Evolutionary conservation across 306 rosid species (phyloP), one percentile per base, ranked within the genome.

Genomic region (Gastrolobium bilobum): DNA sequence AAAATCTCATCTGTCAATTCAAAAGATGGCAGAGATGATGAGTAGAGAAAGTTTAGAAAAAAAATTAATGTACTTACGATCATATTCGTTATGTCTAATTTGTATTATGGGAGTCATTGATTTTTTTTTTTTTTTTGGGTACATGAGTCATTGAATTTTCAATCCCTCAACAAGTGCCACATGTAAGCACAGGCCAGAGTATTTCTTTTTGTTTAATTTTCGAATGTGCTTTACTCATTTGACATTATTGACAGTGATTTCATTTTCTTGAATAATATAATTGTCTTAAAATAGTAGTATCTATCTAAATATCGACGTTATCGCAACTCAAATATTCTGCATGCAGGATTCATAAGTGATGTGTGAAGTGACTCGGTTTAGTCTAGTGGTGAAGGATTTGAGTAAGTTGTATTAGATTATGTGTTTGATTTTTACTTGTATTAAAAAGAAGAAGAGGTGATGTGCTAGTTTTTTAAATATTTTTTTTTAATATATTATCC

Each of bases 1-100:
- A 81, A 63, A 2, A 29, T 57, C 46, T 48, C 75, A 30, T 66
- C 64, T 56, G 20, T 4, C 57, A 59, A 76, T 5, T 61, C 47
- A 9, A 44, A 46, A 67, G 59, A 35, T 61, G 50, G 54, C 10
- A 43, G 29, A 31, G 50, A 38, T 37, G 68, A 46, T 5, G 75
- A 43, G 14, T 29, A 63, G 2, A 37, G 10, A 6, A 31, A 54
- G 40, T 62, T 50, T 26, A 10, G 50, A 33, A 44, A 35, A 15
- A 43, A 15, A 43, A 50, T 20, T 37, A 20, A 77, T 33, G 26
- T 13, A 33, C 40, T 6, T 33, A 73, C 42, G 31, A 15, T 72
- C 3, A 3, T 4, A 13, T 4, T 10, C 13, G 40, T n/a, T 1
- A 34, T 48, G 62, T 26, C 30, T 42, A 51, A 31, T 80, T 52